Conservation (phyloP, 805 yeast species). For the Jamesozyma hellenica region DNA sequence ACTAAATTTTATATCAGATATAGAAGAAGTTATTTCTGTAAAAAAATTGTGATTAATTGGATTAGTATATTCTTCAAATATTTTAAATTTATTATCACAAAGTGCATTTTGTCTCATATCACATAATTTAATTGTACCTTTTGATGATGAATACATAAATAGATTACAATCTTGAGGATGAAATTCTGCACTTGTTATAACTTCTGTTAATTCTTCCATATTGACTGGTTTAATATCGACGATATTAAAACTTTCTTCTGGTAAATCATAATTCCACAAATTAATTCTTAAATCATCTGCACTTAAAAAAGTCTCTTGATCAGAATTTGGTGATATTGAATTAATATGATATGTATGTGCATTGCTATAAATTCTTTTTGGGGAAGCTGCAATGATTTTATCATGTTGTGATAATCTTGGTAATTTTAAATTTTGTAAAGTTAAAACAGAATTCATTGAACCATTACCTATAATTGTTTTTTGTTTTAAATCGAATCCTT, state of each 20-base stretch:
- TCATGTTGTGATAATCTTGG: slow-evolving; percentile 92
- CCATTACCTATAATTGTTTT: slow-evolving; percentile 9
- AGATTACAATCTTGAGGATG: slow-evolving; percentile 88
- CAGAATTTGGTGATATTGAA: slow-evolving; percentile 87
- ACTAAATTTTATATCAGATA: slow-evolving; percentile 87
- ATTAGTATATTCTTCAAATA: slow-evolving; percentile 87
- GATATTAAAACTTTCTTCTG: slow-evolving; percentile 92
- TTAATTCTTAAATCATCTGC: slow-evolving; percentile 93
- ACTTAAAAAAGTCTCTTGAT: slow-evolving; percentile 87
- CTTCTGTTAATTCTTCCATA: slow-evolving; percentile 98
- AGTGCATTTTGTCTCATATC: slow-evolving; percentile 95
- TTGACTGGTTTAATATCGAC: slow-evolving; percentile 96
- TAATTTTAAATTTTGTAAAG: slow-evolving; percentile 46
- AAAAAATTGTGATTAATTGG: slow-evolving; percentile 90
- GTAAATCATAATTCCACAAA: slow-evolving; percentile 87
- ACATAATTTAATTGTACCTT: slow-evolving; percentile 88
- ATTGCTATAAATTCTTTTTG: slow-evolving; percentile 81
- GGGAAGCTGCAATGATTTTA: slow-evolving; percentile 89
- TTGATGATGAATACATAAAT: slow-evolving; percentile 90
- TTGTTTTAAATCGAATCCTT: slow-evolving; percentile 20
- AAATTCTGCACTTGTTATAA: slow-evolving; percentile 91
- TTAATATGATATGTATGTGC: slow-evolving; percentile 98
- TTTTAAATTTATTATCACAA: slow-evolving; percentile 80
- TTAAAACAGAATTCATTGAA: slow-evolving; percentile 24
- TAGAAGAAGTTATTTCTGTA: slow-evolving; percentile 91